phyloP scores from a whole-genome alignment of 805 yeast species.

The Metschnikowia henanensis region DNA sequence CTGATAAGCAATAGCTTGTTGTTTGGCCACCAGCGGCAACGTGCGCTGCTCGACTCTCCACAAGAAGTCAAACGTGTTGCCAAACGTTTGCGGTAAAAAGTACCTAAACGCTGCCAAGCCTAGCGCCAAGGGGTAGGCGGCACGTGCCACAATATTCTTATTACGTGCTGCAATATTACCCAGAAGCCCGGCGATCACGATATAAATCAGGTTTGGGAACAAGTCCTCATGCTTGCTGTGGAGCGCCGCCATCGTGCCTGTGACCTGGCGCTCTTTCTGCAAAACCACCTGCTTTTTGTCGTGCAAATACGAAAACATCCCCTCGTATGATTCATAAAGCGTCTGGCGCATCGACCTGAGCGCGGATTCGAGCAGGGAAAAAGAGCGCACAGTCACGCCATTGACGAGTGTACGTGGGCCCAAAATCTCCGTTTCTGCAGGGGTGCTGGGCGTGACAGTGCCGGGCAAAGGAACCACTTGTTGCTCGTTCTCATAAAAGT shows the following conservation, averaged over 20 bases:
- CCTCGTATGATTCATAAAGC: conserved; percentile 31
- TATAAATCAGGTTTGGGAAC: conserved; percentile 68
- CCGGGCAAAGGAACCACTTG: conserved; percentile 51
- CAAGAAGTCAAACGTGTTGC: conserved; percentile 54
- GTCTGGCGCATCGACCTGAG: conserved; percentile 50
- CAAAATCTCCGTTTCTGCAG: conserved; percentile 40
- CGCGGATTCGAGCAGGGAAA: conserved; percentile 46
- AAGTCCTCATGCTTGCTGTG: conserved; percentile 67
- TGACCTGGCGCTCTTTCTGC: conserved; percentile 60
- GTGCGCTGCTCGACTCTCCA: conserved; percentile 61
- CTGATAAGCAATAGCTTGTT: conserved; percentile 51
- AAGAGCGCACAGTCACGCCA: conserved; percentile 58
- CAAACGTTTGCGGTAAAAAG: conserved; percentile 72
- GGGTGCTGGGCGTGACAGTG: conserved; percentile 44
- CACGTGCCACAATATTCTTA: conserved; percentile 54
- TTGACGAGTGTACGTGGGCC: conserved; percentile 51
- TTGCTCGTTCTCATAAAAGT: conserved; percentile 52
- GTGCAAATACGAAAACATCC: conserved; percentile 37
- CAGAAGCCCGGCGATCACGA: conserved; percentile 64
- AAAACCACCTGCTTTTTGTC: conserved; percentile 51
- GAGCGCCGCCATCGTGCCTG: conserved; percentile 60
- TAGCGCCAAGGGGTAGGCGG: conserved; percentile 55
- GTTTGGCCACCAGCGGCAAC: conserved; percentile 62
- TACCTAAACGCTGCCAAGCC: conserved; percentile 66
- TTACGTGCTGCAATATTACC: conserved; percentile 77